These are phyloP conservation scores for Erythrophleum fordii DNA, from an alignment of 306 rosid species.

Conservation along the genomic window DNA sequence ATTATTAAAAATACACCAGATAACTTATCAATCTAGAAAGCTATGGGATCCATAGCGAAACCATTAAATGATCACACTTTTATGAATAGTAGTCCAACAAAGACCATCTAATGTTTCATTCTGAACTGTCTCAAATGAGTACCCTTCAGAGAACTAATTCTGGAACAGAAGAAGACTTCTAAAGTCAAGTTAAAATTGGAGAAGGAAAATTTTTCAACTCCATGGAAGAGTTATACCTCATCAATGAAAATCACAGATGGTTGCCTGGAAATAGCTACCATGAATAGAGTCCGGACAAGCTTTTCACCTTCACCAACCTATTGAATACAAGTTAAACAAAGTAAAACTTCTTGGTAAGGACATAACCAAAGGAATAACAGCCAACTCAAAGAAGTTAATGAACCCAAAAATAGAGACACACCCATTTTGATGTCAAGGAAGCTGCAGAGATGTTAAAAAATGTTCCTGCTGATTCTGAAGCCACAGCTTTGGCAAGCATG, in stretches of 20 bases:
- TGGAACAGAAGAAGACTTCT: constrained; percentile 1
- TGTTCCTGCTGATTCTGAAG: constrained; percentile 96
- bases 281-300: constrained; percentile 92
- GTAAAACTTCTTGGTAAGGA: constrained; percentile 34
- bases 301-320: constrained; percentile 98
- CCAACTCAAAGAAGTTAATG: constrained; percentile 21
- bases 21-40: not conserved
- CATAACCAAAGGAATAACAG: constrained; percentile 12
- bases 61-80: constrained; percentile 5
- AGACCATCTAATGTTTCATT: constrained; percentile 22
- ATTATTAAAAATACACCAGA: constrained; percentile 15
- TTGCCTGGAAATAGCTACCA: constrained; percentile 91
- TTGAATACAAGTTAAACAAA: constrained; percentile 39
- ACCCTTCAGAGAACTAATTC: constrained; percentile 19
- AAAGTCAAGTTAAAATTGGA: constrained; percentile 8
- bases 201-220: not conserved
- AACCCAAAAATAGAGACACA: constrained; percentile 44
- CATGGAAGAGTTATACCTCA: constrained; percentile 62
- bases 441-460: constrained; percentile 92
- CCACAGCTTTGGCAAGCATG: constrained; percentile 99
- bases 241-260: constrained; percentile 98
- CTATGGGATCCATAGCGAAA: constrained; percentile 24
- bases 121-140: constrained; percentile 24
- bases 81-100: constrained; percentile 22
- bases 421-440: constrained; percentile 98